Percentiles rank a stretch among this genome's conserved stretches.
Conservation (phyloP, 2,329 filamentous ascomycete species). For the Colletotrichum sp. region DNA sequence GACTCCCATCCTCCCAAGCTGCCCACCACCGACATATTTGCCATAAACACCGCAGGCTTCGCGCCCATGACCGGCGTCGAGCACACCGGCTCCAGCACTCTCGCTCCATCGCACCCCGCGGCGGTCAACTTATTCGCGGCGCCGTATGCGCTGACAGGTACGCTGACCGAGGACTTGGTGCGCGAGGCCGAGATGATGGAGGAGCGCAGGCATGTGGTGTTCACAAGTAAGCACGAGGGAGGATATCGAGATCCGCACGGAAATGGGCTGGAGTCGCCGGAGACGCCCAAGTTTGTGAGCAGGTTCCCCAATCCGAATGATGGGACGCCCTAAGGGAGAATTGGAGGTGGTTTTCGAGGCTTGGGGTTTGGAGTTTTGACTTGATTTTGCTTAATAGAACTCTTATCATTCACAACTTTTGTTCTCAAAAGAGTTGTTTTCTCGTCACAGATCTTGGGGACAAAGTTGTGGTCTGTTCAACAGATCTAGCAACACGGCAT, state of each 20-base stretch:
- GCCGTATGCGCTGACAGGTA: background rate
- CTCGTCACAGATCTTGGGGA: rapidly evolving
- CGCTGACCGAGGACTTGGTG: background rate
- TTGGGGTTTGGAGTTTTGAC: background rate
- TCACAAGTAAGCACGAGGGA: rapidly evolving
- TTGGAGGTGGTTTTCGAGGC: rapidly evolving
- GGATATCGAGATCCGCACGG: background rate
- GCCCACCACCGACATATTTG: background rate
- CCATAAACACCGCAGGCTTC: background rate
- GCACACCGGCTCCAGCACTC: background rate
- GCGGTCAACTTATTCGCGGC: background rate
- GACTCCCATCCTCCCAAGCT: background rate
- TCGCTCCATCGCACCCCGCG: background rate
- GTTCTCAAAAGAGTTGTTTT: rapidly evolving
- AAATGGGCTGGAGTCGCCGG: background rate
- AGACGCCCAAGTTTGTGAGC: background rate
- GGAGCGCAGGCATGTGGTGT: background rate
- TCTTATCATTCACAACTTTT: too few species aligned
- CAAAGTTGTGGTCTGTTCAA: rapidly evolving
- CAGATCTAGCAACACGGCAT: too few species aligned
- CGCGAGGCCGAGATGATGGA: background rate
- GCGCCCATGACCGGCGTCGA: background rate
- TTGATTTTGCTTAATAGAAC: background rate
- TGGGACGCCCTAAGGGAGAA: background rate
- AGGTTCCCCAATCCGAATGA: background rate